Percentiles rank a stretch among this genome's conserved stretches.
Evolutionary conservation across 192 early-diverging fungal species (phyloP).

Genomic region (Backusella liffmaniae): DNA sequence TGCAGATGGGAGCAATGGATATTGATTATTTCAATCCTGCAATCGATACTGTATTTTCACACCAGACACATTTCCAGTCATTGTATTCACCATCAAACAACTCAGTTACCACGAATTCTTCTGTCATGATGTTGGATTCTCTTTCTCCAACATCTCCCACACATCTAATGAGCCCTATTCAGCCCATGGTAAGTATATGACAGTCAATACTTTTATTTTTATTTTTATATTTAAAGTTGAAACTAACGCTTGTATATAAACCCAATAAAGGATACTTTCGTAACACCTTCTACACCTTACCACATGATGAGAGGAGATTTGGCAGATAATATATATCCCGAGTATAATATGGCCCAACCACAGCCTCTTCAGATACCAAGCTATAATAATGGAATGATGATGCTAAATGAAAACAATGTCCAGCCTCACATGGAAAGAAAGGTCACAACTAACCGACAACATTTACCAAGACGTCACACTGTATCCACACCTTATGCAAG

Average conservation of each 20-base stretch:
- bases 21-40: constrained; percentile 13
- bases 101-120: constrained; percentile 12
- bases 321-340: constrained; percentile 4
- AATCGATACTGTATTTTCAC: constrained; percentile 1
- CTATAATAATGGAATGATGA: background rate
- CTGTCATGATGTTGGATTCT: constrained; percentile 5
- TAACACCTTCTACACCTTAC: constrained; percentile 4
- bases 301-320: constrained; percentile 8
- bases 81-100: constrained; percentile 12
- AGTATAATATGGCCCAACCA: background rate
- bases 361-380: background rate
- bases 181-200: constrained; percentile 10
- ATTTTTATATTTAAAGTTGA: background rate
- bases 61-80: background rate
- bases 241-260: constrained; percentile 4
- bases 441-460: background rate
- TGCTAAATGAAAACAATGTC: background rate
- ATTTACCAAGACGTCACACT: constrained; percentile 26
- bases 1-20: constrained; percentile 3
- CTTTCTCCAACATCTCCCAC: background rate
- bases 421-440: background rate
- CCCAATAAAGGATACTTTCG: constrained; percentile 6
- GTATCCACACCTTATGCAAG: constrained; percentile 28
- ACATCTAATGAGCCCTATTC: constrained; percentile 8
- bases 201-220: background rate